Conservation (phyloP, 768 basidiomycete species). For the Boletus insuetus region DNA sequence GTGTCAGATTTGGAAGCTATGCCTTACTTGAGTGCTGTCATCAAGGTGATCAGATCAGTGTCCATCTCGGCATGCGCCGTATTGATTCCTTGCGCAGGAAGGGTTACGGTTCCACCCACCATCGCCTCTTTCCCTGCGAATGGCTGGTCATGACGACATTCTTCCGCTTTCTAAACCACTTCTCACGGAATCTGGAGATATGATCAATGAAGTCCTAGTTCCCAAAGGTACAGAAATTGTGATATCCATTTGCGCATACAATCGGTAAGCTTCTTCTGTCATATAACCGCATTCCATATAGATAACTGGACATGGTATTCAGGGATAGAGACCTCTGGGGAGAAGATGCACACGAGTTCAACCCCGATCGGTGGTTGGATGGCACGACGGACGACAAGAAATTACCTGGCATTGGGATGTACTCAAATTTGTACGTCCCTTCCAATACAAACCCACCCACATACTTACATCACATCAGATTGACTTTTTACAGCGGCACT, state of each 20-base stretch:
- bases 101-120: conserved; percentile 46
- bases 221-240: conserved; percentile 49
- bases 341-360: conserved; percentile 23
- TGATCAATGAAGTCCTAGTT: conserved; percentile 43
- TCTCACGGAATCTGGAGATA: conserved; percentile 41
- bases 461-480: not conserved
- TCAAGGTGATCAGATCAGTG: conserved; percentile 20
- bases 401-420: conserved; percentile 14
- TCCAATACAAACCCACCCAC: not conserved
- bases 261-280: conserved; percentile 39
- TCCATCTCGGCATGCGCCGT: conserved; percentile 19
- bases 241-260: conserved; percentile 52
- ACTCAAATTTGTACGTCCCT: conserved; percentile 7
- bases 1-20: conserved; percentile 46
- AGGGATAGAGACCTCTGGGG: conserved; percentile 25
- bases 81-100: conserved; percentile 32
- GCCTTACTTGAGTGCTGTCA: conserved; percentile 41
- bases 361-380: conserved; percentile 11
- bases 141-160: conserved; percentile 49
- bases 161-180: conserved; percentile 57
- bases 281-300: too few relatives aligned
- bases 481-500: conserved; percentile 16
- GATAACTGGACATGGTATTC: not conserved
- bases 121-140: conserved; percentile 45
- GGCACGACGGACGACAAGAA: not conserved